Base-by-base conservation (phyloP, 2,329 filamentous ascomycete genomes). In the Aspergillus caelatus region DNA sequence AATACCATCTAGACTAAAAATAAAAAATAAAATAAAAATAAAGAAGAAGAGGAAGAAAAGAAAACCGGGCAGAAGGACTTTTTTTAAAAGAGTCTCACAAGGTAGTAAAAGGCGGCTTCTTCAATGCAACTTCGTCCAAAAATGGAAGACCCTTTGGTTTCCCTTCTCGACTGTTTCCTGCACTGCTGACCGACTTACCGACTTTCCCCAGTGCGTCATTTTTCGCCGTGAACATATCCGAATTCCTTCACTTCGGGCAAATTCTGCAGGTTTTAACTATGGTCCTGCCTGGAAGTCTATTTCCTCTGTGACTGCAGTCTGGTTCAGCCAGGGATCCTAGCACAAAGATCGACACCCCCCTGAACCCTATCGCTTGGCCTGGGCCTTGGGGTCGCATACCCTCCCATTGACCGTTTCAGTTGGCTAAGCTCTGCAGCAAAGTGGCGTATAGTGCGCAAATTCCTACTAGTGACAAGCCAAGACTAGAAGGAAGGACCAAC, bases 401-500 rank as follows among this genome's bases (percentile, higher is more conserved):
- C 39, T 41, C 19, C 39, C 39, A 41, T n/a, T 41, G 39, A 41
- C 39, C 39, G 7, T n/a, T 48, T 7, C 6, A 23, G 14, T 48
- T 19, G 45, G 12, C 34, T 14, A 16, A 36, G 34, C 34, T 16
- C 16, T 16, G 12, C 14, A 48, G 3, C 3, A 28, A 8, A 48
- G 19, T 11, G 28, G 8, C 8, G 16, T 21, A 28, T 55, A 14
- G 34, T 26, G 23, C 52, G n/a, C 11, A 23, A 39, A 8, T 19
- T n/a, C 28, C 26, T n/a, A 43, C 26, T 30, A 43, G 39, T 23
- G 9, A 7, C 6, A 26, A 52, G n/a, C 36, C 36, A 43, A 41
- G 46, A 45, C 36, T 4, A n/a, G 41, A 60, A 30, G 48, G 46
- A 57, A 50, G 46, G 30, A 30, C 46, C 50, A 55, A 26, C 52